Evolutionary conservation across 306 rosid species (phyloP).

Genomic region (Rosa persica): DNA sequence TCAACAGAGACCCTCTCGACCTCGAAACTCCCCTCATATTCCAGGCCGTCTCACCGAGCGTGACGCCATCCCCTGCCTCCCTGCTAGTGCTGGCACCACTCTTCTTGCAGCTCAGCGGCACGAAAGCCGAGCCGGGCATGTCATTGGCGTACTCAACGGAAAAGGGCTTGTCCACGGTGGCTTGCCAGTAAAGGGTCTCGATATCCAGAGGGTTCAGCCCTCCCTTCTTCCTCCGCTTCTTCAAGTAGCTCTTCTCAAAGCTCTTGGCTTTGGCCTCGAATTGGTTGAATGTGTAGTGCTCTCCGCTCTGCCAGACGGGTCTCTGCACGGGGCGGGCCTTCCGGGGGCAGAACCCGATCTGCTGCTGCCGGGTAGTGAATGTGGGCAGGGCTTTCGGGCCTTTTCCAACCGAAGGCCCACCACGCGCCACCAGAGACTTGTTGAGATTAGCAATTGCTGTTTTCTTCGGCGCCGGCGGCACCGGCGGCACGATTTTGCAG

Average conservation of each 20-base stretch:
- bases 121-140: slow-evolving; percentile 97
- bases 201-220: slow-evolving; percentile 59
- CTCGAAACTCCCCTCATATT: slow-evolving; percentile 88
- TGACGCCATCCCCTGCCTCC: slow-evolving; percentile 58
- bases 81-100: slow-evolving; percentile 15
- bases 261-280: slow-evolving; percentile 80
- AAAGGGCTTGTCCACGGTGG: slow-evolving; percentile 88
- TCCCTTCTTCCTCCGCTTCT: slow-evolving; percentile 46
- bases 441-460: slow-evolving; percentile 76
- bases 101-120: slow-evolving; percentile 36
- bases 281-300: slow-evolving; percentile 61
- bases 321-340: slow-evolving; percentile 70
- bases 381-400: slow-evolving; percentile 53
- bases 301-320: slow-evolving; percentile 99
- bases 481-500: slow-evolving; percentile 97
- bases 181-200: slow-evolving; percentile 88
- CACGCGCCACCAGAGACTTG: slow-evolving; percentile 55
- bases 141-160: slow-evolving; percentile 93
- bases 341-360: slow-evolving; percentile 99
- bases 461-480: slow-evolving; percentile 69
- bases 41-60: slow-evolving; percentile 88
- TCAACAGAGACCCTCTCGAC: slow-evolving; percentile 80
- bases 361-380: slow-evolving; percentile 99
- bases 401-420: slow-evolving; percentile 25
- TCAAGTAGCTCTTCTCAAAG: slow-evolving; percentile 68